Base-by-base conservation (phyloP, 164 flowering plant species). In the Chloranthus sessilifolius region DNA sequence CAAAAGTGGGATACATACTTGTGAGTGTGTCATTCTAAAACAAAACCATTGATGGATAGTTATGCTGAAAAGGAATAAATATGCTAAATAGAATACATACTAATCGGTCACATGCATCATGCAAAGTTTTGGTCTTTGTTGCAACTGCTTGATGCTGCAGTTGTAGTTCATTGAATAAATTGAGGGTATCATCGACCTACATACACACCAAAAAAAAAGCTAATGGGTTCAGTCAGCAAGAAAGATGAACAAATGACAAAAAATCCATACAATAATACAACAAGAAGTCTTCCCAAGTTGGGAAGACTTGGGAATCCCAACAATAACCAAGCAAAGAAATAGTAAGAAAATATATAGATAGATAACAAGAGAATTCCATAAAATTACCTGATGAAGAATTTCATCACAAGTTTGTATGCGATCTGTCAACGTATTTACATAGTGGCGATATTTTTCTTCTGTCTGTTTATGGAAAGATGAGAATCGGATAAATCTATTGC, bases 61-160 rank as follows among this genome's bases (percentile, higher is more conserved):
- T 3, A 21, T 1, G 3, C 4, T 16, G 20, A 42, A 42, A 42
- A 42, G 21, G 20, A 20, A 42, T 24, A 20, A 38, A 21, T 9
- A 25, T 35, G 20, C 7, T 2, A 27, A 33, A 46, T 2, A 7
- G 16, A 50, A 60, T 14, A 31, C 66, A 24, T 48, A 92, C 98
- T 88, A 92, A 47, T 54, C 91, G 74, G 43, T 92, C 99, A 65
- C 99, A 92, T 50, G 96, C 99, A 73, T 92, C 99, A 64, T 88
- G 99, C 70, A 92, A 82, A 22, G 99, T 86, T 67, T 83, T 88
- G 10, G 99, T 92, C 71, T 88, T 92, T 47, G 83, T 84, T 52
- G 91, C 94, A 51, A 92, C 96, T 30, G 88, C 94, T 58, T 86
- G 88, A 74, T 92, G 96, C 58, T 92, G 95, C 59, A 78, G 74